Base-by-base conservation (phyloP, 208 protist species). In the Leishmania major region DNA sequence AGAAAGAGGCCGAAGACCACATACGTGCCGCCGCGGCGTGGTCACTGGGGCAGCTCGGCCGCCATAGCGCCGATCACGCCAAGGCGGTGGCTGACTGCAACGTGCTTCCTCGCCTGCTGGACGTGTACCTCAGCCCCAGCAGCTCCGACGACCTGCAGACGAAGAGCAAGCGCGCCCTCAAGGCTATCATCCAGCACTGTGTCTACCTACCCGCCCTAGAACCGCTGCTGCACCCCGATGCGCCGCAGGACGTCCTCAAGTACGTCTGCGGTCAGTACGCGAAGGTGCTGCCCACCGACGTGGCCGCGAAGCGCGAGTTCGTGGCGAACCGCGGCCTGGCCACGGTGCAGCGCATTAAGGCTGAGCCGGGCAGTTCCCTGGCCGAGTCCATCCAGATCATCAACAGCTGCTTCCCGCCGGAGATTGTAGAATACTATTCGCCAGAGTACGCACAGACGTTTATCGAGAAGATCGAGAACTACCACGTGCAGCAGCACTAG, bases 361-460 rank as follows among this genome's bases (percentile, higher is more conserved):
- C 98, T 13, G 98, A 99, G 80, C 89, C 94, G 10, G 98, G 97
- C n/a, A 96, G 95, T 53, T 98, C 99, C 82, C 88, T 99, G 43
- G 82, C 89, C 17, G 98, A 99, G 85, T 98, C 97, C 79, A 99
- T 99, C 76, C 92, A 99, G 77, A 91, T 93, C 77, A 99, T 99
- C 91, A 99, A 99, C 89, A 96, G 92, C 78, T 99, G 96, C 90
- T 99, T 99, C 92, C 99, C 99, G 37, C 97, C 98, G 2, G 98
- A 99, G 87, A 99, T 99, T 84, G 99, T 99, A 22, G 91, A 98
- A 77, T 99, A 99, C 90, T 99, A 99, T 91, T 98, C 97, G 19
- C 99, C 99, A 8, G 96, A 99, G 80, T 99, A 99, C 85, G 94
- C 97, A 13, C 91, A 99, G 79, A 98, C 92, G 47, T 96, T 99